phyloP scores from a whole-genome alignment of 1,139 yeast genomes.

The Geotrichum candidum region DNA sequence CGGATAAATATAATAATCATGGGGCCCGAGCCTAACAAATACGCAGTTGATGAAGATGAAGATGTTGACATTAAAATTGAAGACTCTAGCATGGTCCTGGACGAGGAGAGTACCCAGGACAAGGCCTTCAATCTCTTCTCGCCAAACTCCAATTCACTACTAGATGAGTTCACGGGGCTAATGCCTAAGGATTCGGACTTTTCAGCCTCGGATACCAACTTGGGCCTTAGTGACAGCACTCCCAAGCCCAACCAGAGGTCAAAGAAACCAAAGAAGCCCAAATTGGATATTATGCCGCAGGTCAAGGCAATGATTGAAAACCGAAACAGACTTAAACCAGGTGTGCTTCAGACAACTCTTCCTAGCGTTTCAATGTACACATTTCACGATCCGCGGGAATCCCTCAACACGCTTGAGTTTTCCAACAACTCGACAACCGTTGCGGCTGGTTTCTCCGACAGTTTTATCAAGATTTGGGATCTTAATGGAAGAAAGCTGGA shows the following conservation, averaged over 20 bases:
- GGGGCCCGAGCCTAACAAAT: conserved; percentile 33
- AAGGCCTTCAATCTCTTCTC: conserved; percentile 46
- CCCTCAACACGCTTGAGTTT: conserved; percentile 75
- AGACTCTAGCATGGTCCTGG: conserved; percentile 20
- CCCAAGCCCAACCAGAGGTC: conserved; percentile 83
- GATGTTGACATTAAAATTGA: not conserved
- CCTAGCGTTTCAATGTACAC: conserved; percentile 98
- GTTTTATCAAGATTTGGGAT: conserved; percentile 86
- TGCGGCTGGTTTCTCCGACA: conserved; percentile 93
- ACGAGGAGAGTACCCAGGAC: conserved; percentile 60
- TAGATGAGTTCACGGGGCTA: conserved; percentile 45
- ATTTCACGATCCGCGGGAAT: conserved; percentile 89
- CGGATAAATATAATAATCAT: conserved; percentile 63
- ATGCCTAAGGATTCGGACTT: conserved; percentile 83
- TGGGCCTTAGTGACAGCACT: conserved; percentile 51
- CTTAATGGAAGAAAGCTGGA: conserved; percentile 81
- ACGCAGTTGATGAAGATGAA: conserved; percentile 25
- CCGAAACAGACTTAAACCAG: conserved; percentile 61
- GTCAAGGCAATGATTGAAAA: conserved; percentile 77
- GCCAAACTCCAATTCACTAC: not conserved
- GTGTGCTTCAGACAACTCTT: conserved; percentile 64
- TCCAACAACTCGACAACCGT: conserved; percentile 80
- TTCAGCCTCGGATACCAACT: conserved; percentile 24
- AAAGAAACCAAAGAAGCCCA: conserved; percentile 36
- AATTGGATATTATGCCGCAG: conserved; percentile 77